A percentile compares a stretch with the other conserved stretches of the same genome.
Evolutionary conservation across 2,329 filamentous ascomycete species (phyloP).

Genomic region (Macroventuria anomochaeta): DNA sequence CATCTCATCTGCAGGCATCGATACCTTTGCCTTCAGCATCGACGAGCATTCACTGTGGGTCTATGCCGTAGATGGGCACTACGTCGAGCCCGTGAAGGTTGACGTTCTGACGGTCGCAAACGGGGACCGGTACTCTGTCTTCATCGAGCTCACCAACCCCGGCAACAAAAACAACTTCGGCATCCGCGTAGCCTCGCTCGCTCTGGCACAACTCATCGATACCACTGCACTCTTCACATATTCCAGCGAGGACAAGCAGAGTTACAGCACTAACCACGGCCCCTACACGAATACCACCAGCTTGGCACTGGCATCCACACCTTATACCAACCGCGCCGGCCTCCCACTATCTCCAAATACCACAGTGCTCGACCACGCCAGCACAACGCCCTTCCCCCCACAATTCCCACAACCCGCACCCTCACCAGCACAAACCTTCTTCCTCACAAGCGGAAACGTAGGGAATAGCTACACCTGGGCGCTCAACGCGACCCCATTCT

Average conservation of each 20-base stretch:
- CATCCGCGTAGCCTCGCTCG: constrained; percentile 60
- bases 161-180: constrained; percentile 56
- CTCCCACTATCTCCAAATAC: constrained; percentile 45
- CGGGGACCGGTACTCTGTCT: constrained; percentile 61
- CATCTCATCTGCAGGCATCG: constrained; percentile 60
- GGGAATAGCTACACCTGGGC: constrained; percentile 62
- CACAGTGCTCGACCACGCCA: constrained; percentile 53
- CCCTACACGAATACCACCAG: constrained; percentile 5
- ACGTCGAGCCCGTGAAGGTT: constrained; percentile 60
- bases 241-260: constrained; percentile 41
- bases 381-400: constrained; percentile 57
- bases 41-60: constrained; percentile 62
- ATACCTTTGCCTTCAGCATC: constrained; percentile 57
- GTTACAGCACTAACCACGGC: constrained; percentile 12
- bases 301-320: constrained; percentile 17
- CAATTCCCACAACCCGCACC: constrained; percentile 51
- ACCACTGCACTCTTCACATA: constrained; percentile 57
- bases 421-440: constrained; percentile 56
- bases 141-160: constrained; percentile 55
- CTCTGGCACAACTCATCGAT: constrained; percentile 61
- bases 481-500: constrained; percentile 55
- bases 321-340: constrained; percentile 61
- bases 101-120: constrained; percentile 58
- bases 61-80: constrained; percentile 62
- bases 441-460: constrained; percentile 39